phyloP scores from a whole-genome alignment of 2,329 filamentous ascomycete genomes.

The Dothiorella sarmentorum region DNA sequence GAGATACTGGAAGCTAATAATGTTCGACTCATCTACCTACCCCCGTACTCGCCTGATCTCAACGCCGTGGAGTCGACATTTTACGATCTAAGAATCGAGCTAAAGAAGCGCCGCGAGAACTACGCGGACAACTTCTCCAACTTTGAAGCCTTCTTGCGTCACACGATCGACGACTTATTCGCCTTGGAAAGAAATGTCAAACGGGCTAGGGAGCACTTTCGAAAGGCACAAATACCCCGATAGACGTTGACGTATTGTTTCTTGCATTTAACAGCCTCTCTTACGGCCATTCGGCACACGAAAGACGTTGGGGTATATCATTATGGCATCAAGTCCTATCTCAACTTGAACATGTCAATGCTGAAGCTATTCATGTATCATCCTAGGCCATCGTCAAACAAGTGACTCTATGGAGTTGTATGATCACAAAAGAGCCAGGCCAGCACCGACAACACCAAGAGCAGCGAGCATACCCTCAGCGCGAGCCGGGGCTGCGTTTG shows the following conservation, averaged over 20 bases:
- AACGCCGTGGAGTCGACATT: background rate
- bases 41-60: background rate
- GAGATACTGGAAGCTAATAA: background rate
- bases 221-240: background rate
- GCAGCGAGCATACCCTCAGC: background rate
- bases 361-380: too few species aligned
- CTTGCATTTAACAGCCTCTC: too few species aligned
- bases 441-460: constrained; percentile 4
- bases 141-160: background rate
- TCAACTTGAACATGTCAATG: too few species aligned
- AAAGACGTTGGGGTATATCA: background rate
- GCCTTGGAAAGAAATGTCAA: background rate
- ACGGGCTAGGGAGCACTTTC: background rate
- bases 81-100: background rate
- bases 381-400: too few species aligned
- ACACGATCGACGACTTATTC: background rate
- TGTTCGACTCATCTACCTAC: background rate
- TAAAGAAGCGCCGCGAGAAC: background rate
- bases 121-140: background rate
- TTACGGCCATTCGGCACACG: too few species aligned
- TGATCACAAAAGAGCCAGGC: background rate
- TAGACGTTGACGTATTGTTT: too few species aligned
- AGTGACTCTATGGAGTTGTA: background rate
- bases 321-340: background rate
- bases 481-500: background rate